Percentiles rank a stretch among this genome's conserved stretches.
Conservation (phyloP, 805 yeast species). For the Yamadazyma laniorum region DNA sequence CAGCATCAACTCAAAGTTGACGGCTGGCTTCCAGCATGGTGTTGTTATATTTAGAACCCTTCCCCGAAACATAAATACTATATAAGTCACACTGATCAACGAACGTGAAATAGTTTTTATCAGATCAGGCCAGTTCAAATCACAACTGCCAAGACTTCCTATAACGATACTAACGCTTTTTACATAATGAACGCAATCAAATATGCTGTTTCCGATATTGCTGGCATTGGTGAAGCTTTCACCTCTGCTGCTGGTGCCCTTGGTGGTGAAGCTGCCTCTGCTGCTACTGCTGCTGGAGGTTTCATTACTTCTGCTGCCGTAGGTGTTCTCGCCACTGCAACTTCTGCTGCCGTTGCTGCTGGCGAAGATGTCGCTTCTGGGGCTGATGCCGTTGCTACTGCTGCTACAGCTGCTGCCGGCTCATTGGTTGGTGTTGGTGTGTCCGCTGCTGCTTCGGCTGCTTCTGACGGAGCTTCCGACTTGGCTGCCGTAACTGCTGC, state of each 20-base stretch:
- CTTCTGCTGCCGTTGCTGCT: constrained; percentile 15
- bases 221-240: constrained; percentile 4
- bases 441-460: constrained; percentile 12
- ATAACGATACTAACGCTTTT: too few relatives aligned
- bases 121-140: too few relatives aligned
- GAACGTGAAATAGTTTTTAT: too few relatives aligned
- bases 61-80: too few relatives aligned
- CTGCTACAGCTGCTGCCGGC: constrained; percentile 12
- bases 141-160: too few relatives aligned
- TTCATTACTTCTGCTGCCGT: constrained; percentile 13
- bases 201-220: constrained; percentile 21
- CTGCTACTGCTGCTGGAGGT: constrained; percentile 12
- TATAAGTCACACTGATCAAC: too few relatives aligned
- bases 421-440: constrained; percentile 16
- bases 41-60: constrained; percentile 15
- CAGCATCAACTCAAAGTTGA: constrained; percentile 1
- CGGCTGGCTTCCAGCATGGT: constrained; percentile 9
- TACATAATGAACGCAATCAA: constrained; percentile 32
- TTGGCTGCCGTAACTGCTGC: constrained; percentile 8
- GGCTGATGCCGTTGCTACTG: constrained; percentile 18
- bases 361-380: constrained; percentile 16
- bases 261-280: constrained; percentile 17
- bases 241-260: constrained; percentile 17
- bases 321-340: constrained; percentile 13
- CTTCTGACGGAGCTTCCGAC: constrained; percentile 11